A percentile compares a stretch with the other conserved stretches of the same genome.
phyloP scores from a whole-genome alignment of 2,329 filamentous ascomycete species.

The Orbilia oligospora region DNA sequence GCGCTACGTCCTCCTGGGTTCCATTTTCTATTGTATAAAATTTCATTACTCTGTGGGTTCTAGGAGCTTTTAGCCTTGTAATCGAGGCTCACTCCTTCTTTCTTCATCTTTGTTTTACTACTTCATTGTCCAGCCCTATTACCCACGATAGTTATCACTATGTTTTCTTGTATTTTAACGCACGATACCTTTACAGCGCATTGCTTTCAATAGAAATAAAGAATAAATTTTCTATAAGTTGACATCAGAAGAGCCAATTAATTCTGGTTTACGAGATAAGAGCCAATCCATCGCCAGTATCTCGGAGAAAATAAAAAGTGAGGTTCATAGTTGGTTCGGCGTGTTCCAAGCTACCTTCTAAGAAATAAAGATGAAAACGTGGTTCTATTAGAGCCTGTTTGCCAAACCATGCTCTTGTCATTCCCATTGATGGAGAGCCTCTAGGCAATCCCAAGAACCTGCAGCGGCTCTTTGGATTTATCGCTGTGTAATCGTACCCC shows the following conservation, averaged over 20 bases:
- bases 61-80: not conserved
- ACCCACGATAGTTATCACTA: not conserved
- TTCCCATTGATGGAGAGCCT: no score
- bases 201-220: constrained; percentile 33
- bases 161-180: constrained; percentile 38
- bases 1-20: not conserved
- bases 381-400: no score
- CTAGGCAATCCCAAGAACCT: not conserved
- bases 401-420: no score
- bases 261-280: no score
- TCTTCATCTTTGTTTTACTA: constrained; percentile 40
- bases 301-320: not conserved
- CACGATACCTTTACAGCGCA: constrained; percentile 53
- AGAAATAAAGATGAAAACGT: not conserved
- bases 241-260: not conserved
- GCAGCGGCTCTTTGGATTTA: not conserved
- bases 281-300: not conserved
- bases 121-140: constrained; percentile 1
- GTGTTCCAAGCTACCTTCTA: not conserved
- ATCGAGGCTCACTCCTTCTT: not conserved
- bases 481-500: not conserved
- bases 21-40: constrained; percentile 35
- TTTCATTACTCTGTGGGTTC: constrained; percentile 15
- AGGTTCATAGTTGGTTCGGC: not conserved
- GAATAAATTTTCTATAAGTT: constrained; percentile 18